These are phyloP conservation scores for Coffea canephora DNA, from an alignment of 257 asterid species.

Conservation along the genomic window DNA sequence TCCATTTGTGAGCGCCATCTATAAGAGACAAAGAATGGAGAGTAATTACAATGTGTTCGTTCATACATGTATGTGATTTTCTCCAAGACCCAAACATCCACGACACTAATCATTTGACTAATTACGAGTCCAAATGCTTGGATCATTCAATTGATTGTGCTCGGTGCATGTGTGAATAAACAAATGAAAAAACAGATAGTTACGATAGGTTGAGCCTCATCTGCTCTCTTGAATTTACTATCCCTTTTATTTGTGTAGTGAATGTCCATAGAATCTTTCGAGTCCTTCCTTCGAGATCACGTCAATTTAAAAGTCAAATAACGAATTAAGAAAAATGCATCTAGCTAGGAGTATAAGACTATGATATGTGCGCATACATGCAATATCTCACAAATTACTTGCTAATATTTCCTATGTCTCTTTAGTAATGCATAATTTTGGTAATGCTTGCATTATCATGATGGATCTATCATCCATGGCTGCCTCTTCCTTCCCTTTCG, in stretches of 20 bases:
- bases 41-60: not conserved
- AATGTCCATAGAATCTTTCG: conserved; percentile 40
- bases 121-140: not conserved
- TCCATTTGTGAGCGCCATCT: conserved; percentile 3
- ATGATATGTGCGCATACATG: too few relatives aligned
- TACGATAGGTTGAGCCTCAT: not conserved
- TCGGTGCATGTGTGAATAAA: not conserved
- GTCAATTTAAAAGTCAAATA: conserved; percentile 33
- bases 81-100: not conserved
- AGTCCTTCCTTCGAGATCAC: conserved; percentile 25
- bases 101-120: not conserved
- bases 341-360: too few relatives aligned
- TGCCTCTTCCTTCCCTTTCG: not conserved
- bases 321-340: not conserved
- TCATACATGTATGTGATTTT: not conserved
- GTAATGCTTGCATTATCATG: not conserved
- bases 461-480: not conserved
- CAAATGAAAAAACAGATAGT: not conserved
- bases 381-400: not conserved
- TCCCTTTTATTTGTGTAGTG: conserved; percentile 25
- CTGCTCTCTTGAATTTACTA: conserved; percentile 1
- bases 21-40: not conserved
- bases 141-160: not conserved
- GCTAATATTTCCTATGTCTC: not conserved
- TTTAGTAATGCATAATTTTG: not conserved